Evolutionary conservation across 306 rosid genomes (phyloP).

Genomic region (Dryas alaskensis): DNA sequence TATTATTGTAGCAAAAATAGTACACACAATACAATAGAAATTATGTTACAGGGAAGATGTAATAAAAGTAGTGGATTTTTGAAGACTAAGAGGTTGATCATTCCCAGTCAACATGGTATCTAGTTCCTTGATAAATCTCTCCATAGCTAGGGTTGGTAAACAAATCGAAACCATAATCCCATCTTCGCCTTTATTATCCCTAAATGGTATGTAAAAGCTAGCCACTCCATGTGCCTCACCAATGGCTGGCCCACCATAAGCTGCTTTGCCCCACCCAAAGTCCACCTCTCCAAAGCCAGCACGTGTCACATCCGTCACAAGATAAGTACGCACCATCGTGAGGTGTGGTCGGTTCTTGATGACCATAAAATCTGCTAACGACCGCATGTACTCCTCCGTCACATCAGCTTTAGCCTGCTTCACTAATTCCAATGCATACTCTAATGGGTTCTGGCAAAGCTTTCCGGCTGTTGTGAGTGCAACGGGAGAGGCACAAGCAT

Average conservation of each 20-base stretch:
- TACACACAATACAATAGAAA: no score
- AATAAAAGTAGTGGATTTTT: neutral
- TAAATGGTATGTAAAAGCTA: constrained; percentile 36
- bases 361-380: constrained; percentile 55
- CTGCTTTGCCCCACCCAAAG: constrained; percentile 61
- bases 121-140: constrained; percentile 37
- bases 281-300: constrained; percentile 50
- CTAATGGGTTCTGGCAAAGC: constrained; percentile 40
- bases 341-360: constrained; percentile 38
- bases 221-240: constrained; percentile 50
- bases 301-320: constrained; percentile 52
- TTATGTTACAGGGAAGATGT: neutral
- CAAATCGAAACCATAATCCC: constrained; percentile 52
- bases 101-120: constrained; percentile 8
- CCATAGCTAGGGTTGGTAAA: constrained; percentile 47
- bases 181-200: constrained; percentile 33
- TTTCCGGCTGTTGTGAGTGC: constrained; percentile 47
- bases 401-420: constrained; percentile 44
- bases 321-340: constrained; percentile 35
- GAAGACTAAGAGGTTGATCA: neutral
- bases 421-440: constrained; percentile 50
- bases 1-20: no score
- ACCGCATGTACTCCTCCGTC: constrained; percentile 52
- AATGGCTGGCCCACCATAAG: constrained; percentile 48
- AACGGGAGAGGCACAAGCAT: constrained; percentile 38